Base-by-base conservation (phyloP, 495 filamentous ascomycete genomes). In the Terfezia boudieri region DNA sequence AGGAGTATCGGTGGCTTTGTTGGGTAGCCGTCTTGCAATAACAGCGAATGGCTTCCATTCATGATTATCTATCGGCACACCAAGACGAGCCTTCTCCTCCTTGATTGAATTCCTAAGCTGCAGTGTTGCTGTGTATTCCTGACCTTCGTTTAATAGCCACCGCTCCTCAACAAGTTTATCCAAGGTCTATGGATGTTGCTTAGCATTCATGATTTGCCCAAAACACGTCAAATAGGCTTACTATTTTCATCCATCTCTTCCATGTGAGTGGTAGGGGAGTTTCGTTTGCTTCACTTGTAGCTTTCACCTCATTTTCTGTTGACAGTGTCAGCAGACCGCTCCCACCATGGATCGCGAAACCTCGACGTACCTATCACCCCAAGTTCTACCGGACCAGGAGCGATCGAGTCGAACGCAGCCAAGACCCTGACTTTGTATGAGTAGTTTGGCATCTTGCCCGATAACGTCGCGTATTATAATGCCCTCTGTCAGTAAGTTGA, bases 381-480 rank as follows among this genome's bases (percentile, higher is more conserved):
- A 32, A 32, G 26, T 32, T 32, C 26, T 32, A 32, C 26, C 26
- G 26, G 7, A 32, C 26, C 26, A 32, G 26, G 26, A 32, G 26
- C 26, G 7, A 32, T 32, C 20, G 62, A 57, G 46, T 65, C 62
- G 22, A 65, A 38, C 35, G 62, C 62, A 16, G 62, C 62, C 37
- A 65, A 61, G 35, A 64, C 62, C 38, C 62, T 62, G 22, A 58
- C 59, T 43, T 37, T 64, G 55, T 65, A 65, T 26, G 62, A 64
- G 52, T 61, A 64, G 43, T 38, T 37, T 17, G 59, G 62, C 59
- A 59, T 64, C 2, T 32, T 32, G 26, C 26, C 26, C 26, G 26
- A 32, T 1, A 32, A 2, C 26, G 4, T 32, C 26, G 26, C 26
- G 26, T 32, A 32, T 32, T 5, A 5, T 5, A 32, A 32, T 32